These are phyloP conservation scores for Setomelanomma holmii DNA, from an alignment of 2,329 filamentous ascomycete genomes.

Conservation along the genomic window DNA sequence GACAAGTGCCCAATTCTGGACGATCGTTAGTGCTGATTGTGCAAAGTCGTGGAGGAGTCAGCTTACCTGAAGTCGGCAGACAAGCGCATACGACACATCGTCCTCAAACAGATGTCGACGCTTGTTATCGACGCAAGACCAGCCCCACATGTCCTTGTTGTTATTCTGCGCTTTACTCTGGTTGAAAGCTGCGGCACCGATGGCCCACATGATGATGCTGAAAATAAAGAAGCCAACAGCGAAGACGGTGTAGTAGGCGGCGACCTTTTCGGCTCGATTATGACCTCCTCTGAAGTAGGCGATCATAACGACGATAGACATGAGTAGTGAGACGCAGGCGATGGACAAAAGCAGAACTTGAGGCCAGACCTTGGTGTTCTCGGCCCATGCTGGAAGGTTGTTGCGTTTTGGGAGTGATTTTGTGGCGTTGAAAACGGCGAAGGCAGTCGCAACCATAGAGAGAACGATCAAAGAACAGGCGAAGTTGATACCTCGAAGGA, in stretches of 20 bases:
- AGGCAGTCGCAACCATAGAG: slow-evolving; percentile 85
- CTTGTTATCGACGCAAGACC: slow-evolving; percentile 92
- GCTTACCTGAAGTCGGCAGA: slow-evolving; percentile 84
- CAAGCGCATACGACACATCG: slow-evolving; percentile 84
- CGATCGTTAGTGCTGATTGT: slow-evolving; percentile 16
- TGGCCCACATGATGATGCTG: slow-evolving; percentile 89
- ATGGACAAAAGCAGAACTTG: slow-evolving; percentile 83
- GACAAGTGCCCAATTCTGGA: slow-evolving; percentile 89
- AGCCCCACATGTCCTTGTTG: slow-evolving; percentile 95
- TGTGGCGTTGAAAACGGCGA: slow-evolving; percentile 92
- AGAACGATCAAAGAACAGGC: slow-evolving; percentile 95
- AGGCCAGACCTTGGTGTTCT: slow-evolving; percentile 82
- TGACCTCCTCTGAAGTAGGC: slow-evolving; percentile 91
- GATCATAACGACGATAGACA: slow-evolving; percentile 81
- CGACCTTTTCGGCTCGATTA: slow-evolving; percentile 86
- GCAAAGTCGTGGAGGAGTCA: background rate
- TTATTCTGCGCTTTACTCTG: slow-evolving; percentile 73
- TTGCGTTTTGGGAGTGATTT: slow-evolving; percentile 76
- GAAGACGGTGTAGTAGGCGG: slow-evolving; percentile 94
- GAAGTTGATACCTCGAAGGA: slow-evolving; percentile 95
- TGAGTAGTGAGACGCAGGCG: slow-evolving; percentile 78
- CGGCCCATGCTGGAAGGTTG: slow-evolving; percentile 83
- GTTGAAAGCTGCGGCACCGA: slow-evolving; percentile 85
- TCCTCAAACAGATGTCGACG: slow-evolving; percentile 78
- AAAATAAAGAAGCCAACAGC: slow-evolving; percentile 93